Percentiles rank a stretch among this genome's conserved stretches.
Conservation (phyloP, 306 rosid genomes). For the Sesbania bispinosa region DNA sequence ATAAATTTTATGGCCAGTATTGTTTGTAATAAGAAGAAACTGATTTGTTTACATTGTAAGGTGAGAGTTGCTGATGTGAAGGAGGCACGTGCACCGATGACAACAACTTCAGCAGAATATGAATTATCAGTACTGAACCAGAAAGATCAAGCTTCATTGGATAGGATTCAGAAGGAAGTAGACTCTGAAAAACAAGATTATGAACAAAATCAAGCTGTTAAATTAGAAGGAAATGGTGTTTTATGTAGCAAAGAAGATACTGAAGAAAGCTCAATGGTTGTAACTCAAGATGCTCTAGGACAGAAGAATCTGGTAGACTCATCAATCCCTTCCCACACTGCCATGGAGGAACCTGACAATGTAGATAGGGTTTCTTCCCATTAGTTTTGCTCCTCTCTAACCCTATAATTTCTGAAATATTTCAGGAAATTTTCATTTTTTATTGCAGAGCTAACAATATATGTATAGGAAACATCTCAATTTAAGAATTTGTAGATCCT, state of each 20-base stretch:
- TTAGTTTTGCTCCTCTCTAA: constrained; percentile 35
- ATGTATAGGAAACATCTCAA: constrained; percentile 33
- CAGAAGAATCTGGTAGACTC: constrained; percentile 23
- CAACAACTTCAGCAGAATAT: constrained; percentile 32
- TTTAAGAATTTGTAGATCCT: constrained; percentile 14
- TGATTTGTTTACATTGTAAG: constrained; percentile 40
- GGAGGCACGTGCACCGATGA: constrained; percentile 26
- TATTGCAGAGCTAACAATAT: constrained; percentile 32
- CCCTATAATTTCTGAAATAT: constrained; percentile 28
- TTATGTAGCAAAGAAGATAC: constrained; percentile 36
- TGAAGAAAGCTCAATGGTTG: constrained; percentile 34
- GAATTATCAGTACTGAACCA: constrained; percentile 37
- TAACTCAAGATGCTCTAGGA: constrained; percentile 20
- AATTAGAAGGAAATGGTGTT: constrained; percentile 58
- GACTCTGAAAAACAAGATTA: constrained; percentile 33
- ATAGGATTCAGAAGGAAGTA: constrained; percentile 32
- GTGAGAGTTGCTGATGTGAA: constrained; percentile 64
- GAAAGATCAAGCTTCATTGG: constrained; percentile 38
- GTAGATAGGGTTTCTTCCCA: constrained; percentile 16
- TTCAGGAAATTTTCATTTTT: constrained; percentile 23
- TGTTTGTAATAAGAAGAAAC: constrained; percentile 20
- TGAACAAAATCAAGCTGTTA: constrained; percentile 37
- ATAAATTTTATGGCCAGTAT: background rate
- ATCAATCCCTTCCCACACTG: constrained; percentile 23
- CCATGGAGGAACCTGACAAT: constrained; percentile 36